Evolutionary conservation across 139 green algal species (phyloP), one percentile per base, ranked within the genome.

Genomic region (Nannochloris sp.): DNA sequence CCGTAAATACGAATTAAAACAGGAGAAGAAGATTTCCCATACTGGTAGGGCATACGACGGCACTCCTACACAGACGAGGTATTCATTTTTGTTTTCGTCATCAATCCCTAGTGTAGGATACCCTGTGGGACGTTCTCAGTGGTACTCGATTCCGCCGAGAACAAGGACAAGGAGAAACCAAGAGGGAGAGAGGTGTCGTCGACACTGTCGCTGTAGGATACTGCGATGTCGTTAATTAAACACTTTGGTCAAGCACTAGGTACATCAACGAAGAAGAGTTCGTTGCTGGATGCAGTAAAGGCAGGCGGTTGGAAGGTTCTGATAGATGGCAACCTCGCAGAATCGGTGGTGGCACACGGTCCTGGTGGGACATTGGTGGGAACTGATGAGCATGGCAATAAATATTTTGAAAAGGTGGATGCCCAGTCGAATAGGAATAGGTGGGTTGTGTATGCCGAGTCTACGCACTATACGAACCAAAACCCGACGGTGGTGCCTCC

Each of bases 381-480:
- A 46, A 53, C 48, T 1, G 77, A 83, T 40, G 40, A 53, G 29
- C 20, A 65, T 23, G 70, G 63, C 20, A 75, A 79, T 53, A 69
- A 67, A 49, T 80, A 78, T 50, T 74, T 65, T 67, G 73, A 79
- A 51, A 65, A 74, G 28, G 69, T 33, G 50, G 64, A 70, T 28
- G 64, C 50, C 13, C 58, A 71, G n/a, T 44, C 60, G 29, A 49
- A 58, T 66, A 67, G 83, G 46, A 79, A 89, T 67, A 69, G 83
- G 36, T 90, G 82, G 78, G 83, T 89, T 37, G 83, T 88, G 16
- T 90, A 81, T 55, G 73, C 68, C 2, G 46, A 67, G 13, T 37
- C 58, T 40, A 30, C 56, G 12, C 49, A 77, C 48, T 83, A 59
- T 48, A 63, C 50, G 1, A 70, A 57, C 8, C 76, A 83, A 50